phyloP scores from a whole-genome alignment of 306 rosid species.

The Urtica urens region DNA sequence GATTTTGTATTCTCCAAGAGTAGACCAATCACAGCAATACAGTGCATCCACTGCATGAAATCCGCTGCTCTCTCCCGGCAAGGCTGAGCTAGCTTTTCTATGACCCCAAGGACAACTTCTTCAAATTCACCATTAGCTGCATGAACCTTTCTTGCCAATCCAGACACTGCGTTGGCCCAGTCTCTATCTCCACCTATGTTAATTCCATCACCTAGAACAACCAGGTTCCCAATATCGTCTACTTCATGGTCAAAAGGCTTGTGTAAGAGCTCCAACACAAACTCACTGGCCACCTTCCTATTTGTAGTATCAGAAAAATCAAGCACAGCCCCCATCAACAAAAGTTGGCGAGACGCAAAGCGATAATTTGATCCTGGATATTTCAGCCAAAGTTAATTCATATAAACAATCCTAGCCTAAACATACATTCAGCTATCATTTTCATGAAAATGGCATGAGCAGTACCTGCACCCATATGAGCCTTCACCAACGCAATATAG shows the following conservation, averaged over 20 bases:
- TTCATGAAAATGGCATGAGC: conserved; percentile 16
- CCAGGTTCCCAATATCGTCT: conserved; percentile 64
- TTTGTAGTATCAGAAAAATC: conserved; percentile 80
- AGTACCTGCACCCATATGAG: conserved; percentile 77
- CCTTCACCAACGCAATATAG: conserved; percentile 66
- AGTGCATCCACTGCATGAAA: conserved; percentile 86
- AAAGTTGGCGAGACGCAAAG: conserved; percentile 77
- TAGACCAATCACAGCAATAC: conserved; percentile 68
- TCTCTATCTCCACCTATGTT: conserved; percentile 89
- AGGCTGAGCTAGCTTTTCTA: conserved; percentile 68
- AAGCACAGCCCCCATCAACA: conserved; percentile 78
- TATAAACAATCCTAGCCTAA: no score
- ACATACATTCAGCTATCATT: conserved; percentile 3
- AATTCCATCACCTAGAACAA: conserved; percentile 84
- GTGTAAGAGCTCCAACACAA: conserved; percentile 73
- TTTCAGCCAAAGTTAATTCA: conserved; percentile 8
- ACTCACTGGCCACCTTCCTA: conserved; percentile 64
- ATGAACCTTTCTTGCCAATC: conserved; percentile 67
- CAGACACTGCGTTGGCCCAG: conserved; percentile 78
- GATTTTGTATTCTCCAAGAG: conserved; percentile 69
- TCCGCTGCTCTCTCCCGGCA: conserved; percentile 89
- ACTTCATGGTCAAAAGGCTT: conserved; percentile 72
- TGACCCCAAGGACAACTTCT: conserved; percentile 55
- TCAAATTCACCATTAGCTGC: conserved; percentile 79
- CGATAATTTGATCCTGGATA: conserved; percentile 60